A percentile compares a stretch with the other conserved stretches of the same genome.
Evolutionary conservation across 441 rosid genomes (phyloP).

Genomic region (Raphanus hybrid): DNA sequence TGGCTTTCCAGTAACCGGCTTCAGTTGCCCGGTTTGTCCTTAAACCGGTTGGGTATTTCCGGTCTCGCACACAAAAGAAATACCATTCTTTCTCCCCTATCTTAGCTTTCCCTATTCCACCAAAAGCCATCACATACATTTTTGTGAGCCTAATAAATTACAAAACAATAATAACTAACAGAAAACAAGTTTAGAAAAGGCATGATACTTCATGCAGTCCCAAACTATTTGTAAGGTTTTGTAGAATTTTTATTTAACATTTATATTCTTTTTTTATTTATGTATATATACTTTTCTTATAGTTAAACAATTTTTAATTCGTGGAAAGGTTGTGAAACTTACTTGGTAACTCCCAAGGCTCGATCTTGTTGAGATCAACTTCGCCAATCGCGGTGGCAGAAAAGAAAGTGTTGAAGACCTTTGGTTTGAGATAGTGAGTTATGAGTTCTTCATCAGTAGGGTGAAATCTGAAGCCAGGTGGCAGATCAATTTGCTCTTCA

Average conservation of each 20-base stretch:
- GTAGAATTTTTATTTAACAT: not conserved
- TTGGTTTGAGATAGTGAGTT: conserved; percentile 59
- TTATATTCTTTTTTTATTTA: not conserved
- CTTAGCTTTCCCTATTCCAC: conserved; percentile 76
- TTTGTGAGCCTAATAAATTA: not conserved
- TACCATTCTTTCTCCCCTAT: conserved; percentile 90
- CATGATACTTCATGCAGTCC: not conserved
- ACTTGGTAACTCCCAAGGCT: conserved; percentile 85
- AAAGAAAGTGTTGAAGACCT: conserved; percentile 39
- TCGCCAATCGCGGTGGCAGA: conserved; percentile 60
- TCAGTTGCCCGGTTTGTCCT: conserved; percentile 92
- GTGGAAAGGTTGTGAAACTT: conserved; percentile 36
- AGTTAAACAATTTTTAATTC: not conserved
- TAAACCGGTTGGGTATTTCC: conserved; percentile 69
- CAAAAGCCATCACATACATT: not conserved
- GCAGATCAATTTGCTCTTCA: conserved; percentile 55
- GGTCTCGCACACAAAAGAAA: conserved; percentile 66
- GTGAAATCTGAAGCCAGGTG: conserved; percentile 81
- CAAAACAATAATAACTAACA: not conserved
- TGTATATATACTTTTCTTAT: not conserved
- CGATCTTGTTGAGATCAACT: conserved; percentile 76
- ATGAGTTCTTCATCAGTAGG: conserved; percentile 79
- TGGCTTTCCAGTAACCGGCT: conserved; percentile 96
- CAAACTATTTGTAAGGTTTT: conserved; percentile 2
- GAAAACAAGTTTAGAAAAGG: not conserved